Evolutionary conservation across 2,329 filamentous ascomycete species (phyloP).

Genomic region (Diaporthe destruens): DNA sequence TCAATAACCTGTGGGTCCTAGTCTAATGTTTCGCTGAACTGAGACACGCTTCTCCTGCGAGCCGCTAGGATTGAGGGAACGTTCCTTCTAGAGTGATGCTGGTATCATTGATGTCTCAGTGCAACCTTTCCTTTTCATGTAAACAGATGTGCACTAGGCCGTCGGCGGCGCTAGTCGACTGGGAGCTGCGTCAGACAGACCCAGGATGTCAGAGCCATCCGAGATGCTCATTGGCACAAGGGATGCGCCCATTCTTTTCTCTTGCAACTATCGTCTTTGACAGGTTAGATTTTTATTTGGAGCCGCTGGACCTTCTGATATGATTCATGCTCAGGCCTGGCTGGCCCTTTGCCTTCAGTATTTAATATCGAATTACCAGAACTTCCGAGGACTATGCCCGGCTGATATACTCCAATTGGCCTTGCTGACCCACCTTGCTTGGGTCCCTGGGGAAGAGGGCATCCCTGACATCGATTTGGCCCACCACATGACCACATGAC

Average conservation of each 20-base stretch:
- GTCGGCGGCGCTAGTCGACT: neutral
- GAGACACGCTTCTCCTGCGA: neutral
- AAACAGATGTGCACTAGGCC: neutral
- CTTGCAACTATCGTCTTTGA: too few relatives aligned
- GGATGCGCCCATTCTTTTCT: neutral
- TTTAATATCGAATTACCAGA: neutral
- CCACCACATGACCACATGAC: neutral
- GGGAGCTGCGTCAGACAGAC: neutral
- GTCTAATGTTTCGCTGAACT: neutral
- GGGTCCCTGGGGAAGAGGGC: neutral
- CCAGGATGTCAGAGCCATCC: neutral
- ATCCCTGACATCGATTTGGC: neutral
- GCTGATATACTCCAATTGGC: neutral
- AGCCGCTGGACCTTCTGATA: too few relatives aligned
- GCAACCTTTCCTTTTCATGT: too few relatives aligned
- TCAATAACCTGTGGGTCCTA: neutral
- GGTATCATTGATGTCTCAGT: slow-evolving; percentile 13
- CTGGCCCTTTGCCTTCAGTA: neutral
- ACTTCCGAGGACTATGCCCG: too few relatives aligned
- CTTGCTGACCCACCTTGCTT: neutral
- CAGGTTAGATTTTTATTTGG: neutral
- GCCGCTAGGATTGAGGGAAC: neutral
- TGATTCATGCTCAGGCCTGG: neutral
- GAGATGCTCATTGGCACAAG: neutral
- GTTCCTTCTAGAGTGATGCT: neutral